These are phyloP conservation scores for Solanum hybrid DNA, from an alignment of 305 asterid genomes.

Conservation along the genomic window DNA sequence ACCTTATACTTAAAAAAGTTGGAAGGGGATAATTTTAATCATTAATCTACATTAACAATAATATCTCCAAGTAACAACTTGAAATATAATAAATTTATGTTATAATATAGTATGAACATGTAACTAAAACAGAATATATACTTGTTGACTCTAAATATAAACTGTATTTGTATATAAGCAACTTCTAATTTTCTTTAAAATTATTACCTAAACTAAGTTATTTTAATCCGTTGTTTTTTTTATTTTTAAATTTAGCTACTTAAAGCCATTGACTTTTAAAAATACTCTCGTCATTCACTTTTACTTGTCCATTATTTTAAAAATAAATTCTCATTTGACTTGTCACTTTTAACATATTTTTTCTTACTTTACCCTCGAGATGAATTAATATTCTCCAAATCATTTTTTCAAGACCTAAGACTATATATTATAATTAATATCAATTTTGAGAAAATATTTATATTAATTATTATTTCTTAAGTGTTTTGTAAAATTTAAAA, in stretches of 20 bases:
- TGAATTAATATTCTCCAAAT: background rate
- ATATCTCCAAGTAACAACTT: background rate
- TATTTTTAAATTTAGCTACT: background rate
- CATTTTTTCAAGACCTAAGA: background rate
- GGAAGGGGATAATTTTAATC: background rate
- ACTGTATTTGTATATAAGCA: background rate
- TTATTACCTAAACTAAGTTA: background rate
- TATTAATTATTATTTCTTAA: background rate
- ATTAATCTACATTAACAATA: background rate
- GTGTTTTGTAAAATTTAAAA: background rate
- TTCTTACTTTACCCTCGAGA: background rate
- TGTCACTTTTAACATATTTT: background rate
- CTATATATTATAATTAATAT: background rate
- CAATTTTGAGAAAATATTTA: background rate
- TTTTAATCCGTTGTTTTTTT: background rate
- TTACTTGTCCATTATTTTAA: no score
- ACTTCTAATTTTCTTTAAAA: background rate
- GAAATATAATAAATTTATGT: background rate
- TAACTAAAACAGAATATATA: background rate
- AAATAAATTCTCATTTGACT: background rate
- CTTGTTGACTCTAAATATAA: background rate
- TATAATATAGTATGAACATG: background rate
- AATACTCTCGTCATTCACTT: background rate
- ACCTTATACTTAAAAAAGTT: background rate
- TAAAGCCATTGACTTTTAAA: background rate